phyloP scores from a whole-genome alignment of 1,284 basidiomycete species.

The Peniophora sp. region DNA sequence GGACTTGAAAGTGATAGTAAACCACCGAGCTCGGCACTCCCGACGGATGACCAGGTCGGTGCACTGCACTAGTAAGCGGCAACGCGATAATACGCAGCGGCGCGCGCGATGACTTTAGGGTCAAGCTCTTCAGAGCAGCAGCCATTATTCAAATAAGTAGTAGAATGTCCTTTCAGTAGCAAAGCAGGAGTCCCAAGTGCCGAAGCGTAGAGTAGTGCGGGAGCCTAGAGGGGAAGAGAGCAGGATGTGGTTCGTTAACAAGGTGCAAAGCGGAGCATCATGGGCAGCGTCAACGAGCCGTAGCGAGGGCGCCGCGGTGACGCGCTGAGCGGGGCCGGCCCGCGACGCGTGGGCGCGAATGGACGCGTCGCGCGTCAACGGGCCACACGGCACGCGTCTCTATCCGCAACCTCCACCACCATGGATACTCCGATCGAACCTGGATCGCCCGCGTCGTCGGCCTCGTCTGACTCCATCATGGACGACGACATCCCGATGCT shows the following conservation, averaged over 20 bases:
- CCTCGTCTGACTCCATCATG: slow-evolving; percentile 14
- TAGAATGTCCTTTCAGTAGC: background rate
- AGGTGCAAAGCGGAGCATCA: too few species aligned
- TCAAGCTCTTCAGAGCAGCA: slow-evolving; percentile 15
- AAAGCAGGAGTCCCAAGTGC: background rate
- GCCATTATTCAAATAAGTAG: background rate
- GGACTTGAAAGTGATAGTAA: slow-evolving; percentile 40
- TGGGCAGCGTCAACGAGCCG: background rate
- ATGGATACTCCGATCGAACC: slow-evolving; percentile 22
- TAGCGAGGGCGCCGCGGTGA: too few species aligned
- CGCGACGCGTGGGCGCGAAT: background rate
- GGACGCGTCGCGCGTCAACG: background rate
- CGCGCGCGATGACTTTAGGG: slow-evolving; percentile 17
- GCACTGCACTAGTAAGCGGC: slow-evolving; percentile 26
- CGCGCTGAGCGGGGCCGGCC: background rate
- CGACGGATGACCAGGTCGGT: slow-evolving; percentile 8
- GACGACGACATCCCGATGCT: slow-evolving; percentile 7
- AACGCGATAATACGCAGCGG: slow-evolving; percentile 41
- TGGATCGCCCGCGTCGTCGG: slow-evolving; percentile 17
- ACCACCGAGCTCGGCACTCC: slow-evolving; percentile 22
- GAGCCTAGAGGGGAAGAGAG: too few species aligned
- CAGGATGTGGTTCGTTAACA: too few species aligned
- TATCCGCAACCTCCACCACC: background rate
- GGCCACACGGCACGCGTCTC: background rate
- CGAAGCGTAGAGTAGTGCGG: background rate